Base-by-base conservation (phyloP, 2,329 filamentous ascomycete species). In the Xylaria multiplex region DNA sequence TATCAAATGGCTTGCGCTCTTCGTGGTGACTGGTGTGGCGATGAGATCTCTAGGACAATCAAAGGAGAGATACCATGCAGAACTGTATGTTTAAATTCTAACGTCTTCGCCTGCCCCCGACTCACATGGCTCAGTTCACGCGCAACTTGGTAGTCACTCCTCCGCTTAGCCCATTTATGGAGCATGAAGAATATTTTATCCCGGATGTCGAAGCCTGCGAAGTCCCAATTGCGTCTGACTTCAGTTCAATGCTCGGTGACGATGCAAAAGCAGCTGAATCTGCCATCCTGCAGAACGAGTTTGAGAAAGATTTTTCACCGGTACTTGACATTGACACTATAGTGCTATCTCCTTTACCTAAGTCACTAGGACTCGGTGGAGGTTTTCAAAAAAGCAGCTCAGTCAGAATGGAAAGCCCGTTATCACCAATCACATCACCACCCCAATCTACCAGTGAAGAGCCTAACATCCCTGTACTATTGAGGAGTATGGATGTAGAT, bases 161-260 rank as follows among this genome's bases (percentile, higher is more conserved):
- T 46, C 75, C 74, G 19, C 69, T 77, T 6, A 76, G 69, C 45
- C 72, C 72, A 8, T 14, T 22, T 35, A 14, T 43, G 9, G 27
- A 65, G 13, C 2, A 68, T 0, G 67, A 65, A 14, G 69, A 70
- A 4, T 59, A 59, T 19, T 77, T 72, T 42, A 57, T 74, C 6
- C 76, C 76, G 6, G 59, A 70, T 32, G 55, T 66, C 1, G 62
- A 69, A 46, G 69, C 65, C 14, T 76, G 72, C 49, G 63, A 74
- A 56, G 52, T 77, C 5, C 74, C 74, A 6, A 24, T 74, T 9
- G 59, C 64, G 19, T 76, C 74, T 30, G 75, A 76, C 50, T 62
- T 66, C 2, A 70, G 67, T 49, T 75, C 72, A 6, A 62, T 77
- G 22, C 64, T 77, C 14, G 70, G 73, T 22, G 69, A 66, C 14